Percentiles rank a stretch among this genome's conserved stretches.
These are phyloP conservation scores for Ceratobasidium sp. DNA, from an alignment of 1,284 basidiomycete species.

Conservation along the genomic window DNA sequence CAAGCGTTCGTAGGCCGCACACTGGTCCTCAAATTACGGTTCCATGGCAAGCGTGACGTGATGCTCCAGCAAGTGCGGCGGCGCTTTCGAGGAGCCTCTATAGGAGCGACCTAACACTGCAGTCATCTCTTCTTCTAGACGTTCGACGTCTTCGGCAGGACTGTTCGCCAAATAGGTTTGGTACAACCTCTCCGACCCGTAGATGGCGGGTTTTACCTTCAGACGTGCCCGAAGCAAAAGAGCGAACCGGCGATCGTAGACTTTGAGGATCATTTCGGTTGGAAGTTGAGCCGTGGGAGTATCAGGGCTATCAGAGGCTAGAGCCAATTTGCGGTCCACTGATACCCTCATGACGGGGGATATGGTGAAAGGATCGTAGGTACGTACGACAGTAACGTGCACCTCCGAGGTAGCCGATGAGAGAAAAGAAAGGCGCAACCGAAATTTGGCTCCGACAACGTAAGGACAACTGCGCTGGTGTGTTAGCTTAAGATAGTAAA, in stretches of 20 bases:
- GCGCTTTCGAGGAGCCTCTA: background rate
- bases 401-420: background rate
- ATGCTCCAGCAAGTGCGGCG: constrained; percentile 5
- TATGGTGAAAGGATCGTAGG: constrained; percentile 8
- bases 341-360: background rate
- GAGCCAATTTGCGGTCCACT: background rate
- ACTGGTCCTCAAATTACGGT: constrained; percentile 9
- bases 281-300: background rate
- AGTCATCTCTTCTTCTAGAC: background rate
- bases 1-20: constrained; percentile 14
- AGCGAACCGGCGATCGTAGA: constrained; percentile 16
- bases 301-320: too few species aligned
- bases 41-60: background rate
- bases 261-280: background rate
- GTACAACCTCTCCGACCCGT: constrained; percentile 11
- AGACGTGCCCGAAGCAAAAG: background rate
- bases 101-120: background rate
- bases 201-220: background rate
- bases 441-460: constrained; percentile 15
- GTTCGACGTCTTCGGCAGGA: background rate
- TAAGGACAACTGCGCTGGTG: constrained; percentile 22
- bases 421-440: background rate
- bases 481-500: too few species aligned
- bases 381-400: background rate
- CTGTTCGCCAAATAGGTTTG: background rate